Percentiles rank a stretch among this genome's conserved stretches.
Evolutionary conservation across 1,284 basidiomycete species (phyloP).

Genomic region (Ustilago vetiveriae): DNA sequence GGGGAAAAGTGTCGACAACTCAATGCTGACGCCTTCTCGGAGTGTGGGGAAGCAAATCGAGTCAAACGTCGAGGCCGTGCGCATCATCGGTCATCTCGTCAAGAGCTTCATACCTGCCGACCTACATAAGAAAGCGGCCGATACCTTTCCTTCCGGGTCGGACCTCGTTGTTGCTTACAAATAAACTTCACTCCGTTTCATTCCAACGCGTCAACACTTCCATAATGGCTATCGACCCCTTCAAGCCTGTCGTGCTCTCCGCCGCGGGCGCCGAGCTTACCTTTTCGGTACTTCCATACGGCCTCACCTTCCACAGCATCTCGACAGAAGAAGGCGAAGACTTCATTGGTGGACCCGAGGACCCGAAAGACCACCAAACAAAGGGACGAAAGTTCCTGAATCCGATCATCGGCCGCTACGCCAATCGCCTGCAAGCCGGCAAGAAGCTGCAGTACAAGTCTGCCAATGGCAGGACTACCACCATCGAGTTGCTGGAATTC

Average conservation of each 20-base stretch:
- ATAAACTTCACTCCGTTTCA: background rate
- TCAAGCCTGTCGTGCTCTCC: conserved; percentile 45
- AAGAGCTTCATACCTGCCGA: background rate
- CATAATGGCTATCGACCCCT: conserved; percentile 47
- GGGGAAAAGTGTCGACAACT: background rate
- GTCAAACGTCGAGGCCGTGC: conserved; percentile 21
- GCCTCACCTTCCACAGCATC: conserved; percentile 59
- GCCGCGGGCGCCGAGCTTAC: conserved; percentile 33
- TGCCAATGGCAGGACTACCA: conserved; percentile 26
- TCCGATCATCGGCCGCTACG: conserved; percentile 61
- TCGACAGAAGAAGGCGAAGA: conserved; percentile 43
- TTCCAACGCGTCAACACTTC: background rate
- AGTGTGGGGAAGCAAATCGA: conserved; percentile 8
- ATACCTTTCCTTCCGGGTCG: too few relatives aligned
- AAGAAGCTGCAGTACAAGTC: conserved; percentile 29
- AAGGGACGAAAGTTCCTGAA: conserved; percentile 56
- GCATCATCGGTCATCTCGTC: conserved; percentile 5
- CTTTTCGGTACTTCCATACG: conserved; percentile 53
- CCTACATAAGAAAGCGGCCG: conserved; percentile 1
- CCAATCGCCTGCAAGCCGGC: conserved; percentile 61
- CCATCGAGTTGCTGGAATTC: conserved; percentile 44
- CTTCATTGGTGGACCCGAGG: conserved; percentile 60
- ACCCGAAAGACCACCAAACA: conserved; percentile 44
- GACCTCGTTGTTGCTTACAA: background rate
- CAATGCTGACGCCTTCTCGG: too few relatives aligned